Base-by-base conservation (phyloP, 352 stramenopile genomes). In the Pythium phragmitis region DNA sequence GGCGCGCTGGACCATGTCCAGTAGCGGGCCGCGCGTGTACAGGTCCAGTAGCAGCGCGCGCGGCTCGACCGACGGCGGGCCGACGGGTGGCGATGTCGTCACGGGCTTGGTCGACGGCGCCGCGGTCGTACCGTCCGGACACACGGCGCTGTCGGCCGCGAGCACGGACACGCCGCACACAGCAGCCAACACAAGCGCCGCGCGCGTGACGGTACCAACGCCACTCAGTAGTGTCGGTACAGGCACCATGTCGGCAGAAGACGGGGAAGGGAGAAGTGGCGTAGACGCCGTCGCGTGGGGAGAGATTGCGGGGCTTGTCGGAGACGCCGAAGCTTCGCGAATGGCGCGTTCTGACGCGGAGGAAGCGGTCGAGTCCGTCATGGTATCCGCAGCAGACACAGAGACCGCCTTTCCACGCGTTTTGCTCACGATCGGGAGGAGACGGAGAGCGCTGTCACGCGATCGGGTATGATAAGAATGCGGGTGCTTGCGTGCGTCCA, bases 1-100 rank as follows among this genome's bases (percentile, higher is more conserved):
- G 11, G 77, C 60, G 70, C 85, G 89, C 62, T 93, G 82, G 62
- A 91, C 74, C 12, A 77, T 70, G 66, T 91, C 80, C 16, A 93
- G 69, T 34, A 93, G 57, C 11, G 79, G 76, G 1, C 82, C 84
- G 12, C 70, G 79, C 57, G 80, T 89, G 73, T 90, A 93, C 51
- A 92, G 82, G 56, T 89, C 81, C 76, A 91, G 41, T 47, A 56
- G 45, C 45, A 26, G 17, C 9, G 36, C 19, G 21, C 9, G 56
- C 13, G 56, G 23, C 21, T 43, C 34, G 48, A 43, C 50, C 14
- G 58, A n/a, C 11, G 48, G 36, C 8, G 33, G 30, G 14, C 21
- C 37, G 13, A 50, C 33, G 4, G 9, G 21, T n/a, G 56, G 33
- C 30, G 50, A 17, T 14, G 21, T 57, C 30, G 50, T 43, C 8